Evolutionary conservation across 768 basidiomycete species (phyloP), one percentile per base, ranked within the genome.

Genomic region (Podaxis mareebaensis): DNA sequence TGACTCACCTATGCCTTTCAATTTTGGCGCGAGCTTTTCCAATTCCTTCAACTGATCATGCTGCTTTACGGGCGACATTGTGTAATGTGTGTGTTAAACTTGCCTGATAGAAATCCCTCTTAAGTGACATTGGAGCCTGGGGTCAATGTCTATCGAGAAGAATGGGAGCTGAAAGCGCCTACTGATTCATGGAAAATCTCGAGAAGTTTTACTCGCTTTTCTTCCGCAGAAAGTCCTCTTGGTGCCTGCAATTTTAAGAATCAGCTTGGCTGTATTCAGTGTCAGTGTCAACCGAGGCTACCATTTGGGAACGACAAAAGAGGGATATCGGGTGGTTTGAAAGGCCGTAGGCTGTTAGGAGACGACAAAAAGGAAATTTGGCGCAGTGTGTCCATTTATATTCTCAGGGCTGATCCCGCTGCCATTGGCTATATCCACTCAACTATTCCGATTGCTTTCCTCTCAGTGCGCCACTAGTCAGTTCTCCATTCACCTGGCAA

Each of bases 101-200:
- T 65, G 60, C 68, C 65, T 67, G 66, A 56, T 66, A 96, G 70
- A 95, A 95, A 71, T 93, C 92, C 73, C 88, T 91, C 93, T 95
- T 22, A 30, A 60, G 65, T 52, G 46, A 40, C 42, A 39, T 26
- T 40, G 42, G 12, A n/a, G 39, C 42, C 12, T 38, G 53, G 13
- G 46, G 10, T 20, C 30, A 44, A 38, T n/a, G 51, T 42, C 13
- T 13, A 3, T 4, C 10, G 28, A 54, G 38, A 51, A 8, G 38
- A n/a, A 58, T 6, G 3, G n/a, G 4, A 48, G 51, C 3, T 53
- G n/a, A 53, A 30, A 3, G 26, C 49, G 51, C 74, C 58, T 69
- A 93, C 94, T 15, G 90, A 89, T 75, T 98, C 95, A 69, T 95
- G 94, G 70, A 98, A 96, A 67, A 98, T 93, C 76, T 96, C 95